A percentile compares a stretch with the other conserved stretches of the same genome.
Conservation (phyloP, 306 rosid species). For the Glycine soja region DNA sequence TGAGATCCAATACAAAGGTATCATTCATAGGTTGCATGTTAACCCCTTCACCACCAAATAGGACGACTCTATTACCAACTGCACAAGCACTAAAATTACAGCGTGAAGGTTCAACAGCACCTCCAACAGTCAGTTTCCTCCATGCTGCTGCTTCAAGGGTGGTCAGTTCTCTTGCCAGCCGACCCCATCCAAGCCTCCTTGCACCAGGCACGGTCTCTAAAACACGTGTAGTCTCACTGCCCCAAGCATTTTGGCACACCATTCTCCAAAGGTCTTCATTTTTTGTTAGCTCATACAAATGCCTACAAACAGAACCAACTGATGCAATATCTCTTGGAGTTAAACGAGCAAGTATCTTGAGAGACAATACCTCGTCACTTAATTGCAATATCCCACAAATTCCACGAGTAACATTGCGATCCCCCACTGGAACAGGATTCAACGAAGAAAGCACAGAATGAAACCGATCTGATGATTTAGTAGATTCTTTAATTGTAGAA, state of each 20-base stretch:
- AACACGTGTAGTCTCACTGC: slow-evolving; percentile 92
- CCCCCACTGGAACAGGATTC: slow-evolving; percentile 67
- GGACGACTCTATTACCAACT: slow-evolving; percentile 95
- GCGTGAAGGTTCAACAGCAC: slow-evolving; percentile 96
- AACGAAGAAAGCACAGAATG: slow-evolving; percentile 70
- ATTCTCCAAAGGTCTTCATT: slow-evolving; percentile 97
- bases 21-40: slow-evolving; percentile 99
- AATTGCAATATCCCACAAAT: slow-evolving; percentile 90
- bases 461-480: slow-evolving; percentile 69
- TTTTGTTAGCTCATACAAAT: slow-evolving; percentile 75
- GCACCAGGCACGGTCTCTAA: slow-evolving; percentile 98
- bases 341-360: slow-evolving; percentile 87
- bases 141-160: slow-evolving; percentile 99
- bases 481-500: slow-evolving; percentile 65
- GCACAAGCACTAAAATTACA: slow-evolving; percentile 99
- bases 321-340: slow-evolving; percentile 98
- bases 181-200: slow-evolving; percentile 95
- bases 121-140: slow-evolving; percentile 94
- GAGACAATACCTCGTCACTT: slow-evolving; percentile 94
- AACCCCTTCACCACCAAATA: slow-evolving; percentile 99
- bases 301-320: slow-evolving; percentile 84
- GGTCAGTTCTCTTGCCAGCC: slow-evolving; percentile 91
- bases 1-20: slow-evolving; percentile 91
- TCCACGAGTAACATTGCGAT: slow-evolving; percentile 87
- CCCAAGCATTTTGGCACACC: slow-evolving; percentile 99